Conservation (phyloP, 257 asterid species). For the Hygrophila difformis region DNA sequence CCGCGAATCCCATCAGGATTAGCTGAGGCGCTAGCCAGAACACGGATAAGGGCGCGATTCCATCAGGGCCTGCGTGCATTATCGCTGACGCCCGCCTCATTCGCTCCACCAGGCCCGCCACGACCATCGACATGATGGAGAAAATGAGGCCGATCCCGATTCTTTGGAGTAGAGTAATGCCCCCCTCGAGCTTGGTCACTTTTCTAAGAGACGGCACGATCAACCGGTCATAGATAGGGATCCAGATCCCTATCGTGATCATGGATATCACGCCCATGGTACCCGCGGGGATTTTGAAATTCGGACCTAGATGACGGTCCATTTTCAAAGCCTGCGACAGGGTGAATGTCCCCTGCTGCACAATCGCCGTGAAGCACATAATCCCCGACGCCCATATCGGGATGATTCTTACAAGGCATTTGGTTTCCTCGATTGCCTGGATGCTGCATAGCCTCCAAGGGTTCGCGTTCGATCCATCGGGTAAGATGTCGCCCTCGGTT, state of each 20-base stretch:
- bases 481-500: conserved; percentile 39
- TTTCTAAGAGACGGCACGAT: conserved; percentile 44
- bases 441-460: conserved; percentile 62
- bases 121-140: conserved; percentile 64
- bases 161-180: conserved; percentile 69
- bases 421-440: conserved; percentile 72
- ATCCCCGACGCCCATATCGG: conserved; percentile 84
- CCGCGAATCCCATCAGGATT: conserved; percentile 81
- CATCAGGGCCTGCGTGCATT: conserved; percentile 21
- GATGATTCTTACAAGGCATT: conserved; percentile 47
- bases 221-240: conserved; percentile 64
- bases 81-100: conserved; percentile 40
- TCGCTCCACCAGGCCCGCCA: conserved; percentile 54
- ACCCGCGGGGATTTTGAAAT: conserved; percentile 61
- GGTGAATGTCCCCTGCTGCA: conserved; percentile 73
- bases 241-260: conserved; percentile 56
- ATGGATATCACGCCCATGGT: conserved; percentile 52
- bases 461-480: conserved; percentile 30
- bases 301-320: conserved; percentile 68
- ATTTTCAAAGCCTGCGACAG: conserved; percentile 58
- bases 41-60: conserved; percentile 49
- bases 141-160: conserved; percentile 70
- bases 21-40: conserved; percentile 87
- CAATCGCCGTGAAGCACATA: conserved; percentile 57
- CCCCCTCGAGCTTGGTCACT: conserved; percentile 50